Conservation (phyloP, 139 green algal species). For the Bryopsis sp. region DNA sequence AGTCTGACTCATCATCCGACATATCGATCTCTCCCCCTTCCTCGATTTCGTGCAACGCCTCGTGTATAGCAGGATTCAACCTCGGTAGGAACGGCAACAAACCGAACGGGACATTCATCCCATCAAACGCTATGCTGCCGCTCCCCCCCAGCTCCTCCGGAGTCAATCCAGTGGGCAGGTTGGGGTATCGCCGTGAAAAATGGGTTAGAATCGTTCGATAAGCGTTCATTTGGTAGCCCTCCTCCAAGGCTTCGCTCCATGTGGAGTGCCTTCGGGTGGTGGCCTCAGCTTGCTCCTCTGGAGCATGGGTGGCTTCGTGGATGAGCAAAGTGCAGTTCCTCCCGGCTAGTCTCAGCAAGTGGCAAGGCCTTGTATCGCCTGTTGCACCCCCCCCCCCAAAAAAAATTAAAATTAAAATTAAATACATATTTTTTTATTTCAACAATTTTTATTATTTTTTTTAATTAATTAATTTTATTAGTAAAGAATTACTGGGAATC, state of each 20-base stretch:
- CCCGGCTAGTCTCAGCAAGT: not conserved
- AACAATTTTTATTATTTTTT: too few species aligned
- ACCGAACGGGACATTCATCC: not conserved
- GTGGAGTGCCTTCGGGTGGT: not conserved
- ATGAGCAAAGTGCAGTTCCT: not conserved
- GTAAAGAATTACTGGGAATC: too few species aligned
- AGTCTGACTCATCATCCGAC: not conserved
- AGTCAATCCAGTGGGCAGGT: constrained; percentile 42
- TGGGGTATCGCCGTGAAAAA: constrained; percentile 92
- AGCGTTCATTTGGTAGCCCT: constrained; percentile 37
- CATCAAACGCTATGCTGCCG: not conserved
- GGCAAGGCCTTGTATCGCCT: not conserved
- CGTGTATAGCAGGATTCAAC: not conserved
- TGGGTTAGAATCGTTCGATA: constrained; percentile 93
- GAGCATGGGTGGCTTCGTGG: not conserved
- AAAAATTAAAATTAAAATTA: too few species aligned
- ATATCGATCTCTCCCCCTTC: not conserved
- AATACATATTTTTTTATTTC: too few species aligned
- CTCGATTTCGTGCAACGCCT: not conserved
- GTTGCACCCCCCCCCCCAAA: too few species aligned
- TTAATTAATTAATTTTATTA: too few species aligned
- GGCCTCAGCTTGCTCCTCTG: not conserved
- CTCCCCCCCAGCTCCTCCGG: not conserved
- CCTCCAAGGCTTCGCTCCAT: not conserved
- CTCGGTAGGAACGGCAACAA: not conserved